Conservation (phyloP, 768 basidiomycete genomes). For the Sporobolomyces phaffii region DNA sequence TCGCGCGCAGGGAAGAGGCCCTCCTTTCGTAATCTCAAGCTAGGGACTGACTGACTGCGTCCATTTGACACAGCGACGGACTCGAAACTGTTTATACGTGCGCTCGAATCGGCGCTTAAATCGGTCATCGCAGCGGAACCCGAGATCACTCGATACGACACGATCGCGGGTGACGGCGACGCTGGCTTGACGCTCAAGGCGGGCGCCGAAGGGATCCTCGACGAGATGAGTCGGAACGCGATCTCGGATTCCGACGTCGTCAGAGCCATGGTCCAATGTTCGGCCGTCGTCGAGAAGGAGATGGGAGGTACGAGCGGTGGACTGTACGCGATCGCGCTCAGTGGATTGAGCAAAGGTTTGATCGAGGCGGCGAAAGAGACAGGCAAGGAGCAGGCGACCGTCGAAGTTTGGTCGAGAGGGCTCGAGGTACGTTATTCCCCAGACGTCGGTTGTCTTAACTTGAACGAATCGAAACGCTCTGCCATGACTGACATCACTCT, state of each 20-base stretch:
- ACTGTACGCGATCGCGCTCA: constrained; percentile 41
- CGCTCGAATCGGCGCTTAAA: constrained; percentile 47
- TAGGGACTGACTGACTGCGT: too few relatives aligned
- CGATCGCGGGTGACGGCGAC: constrained; percentile 83
- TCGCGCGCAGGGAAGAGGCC: too few relatives aligned
- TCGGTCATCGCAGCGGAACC: constrained; percentile 71
- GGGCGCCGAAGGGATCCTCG: constrained; percentile 51
- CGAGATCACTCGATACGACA: constrained; percentile 86
- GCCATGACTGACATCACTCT: not conserved
- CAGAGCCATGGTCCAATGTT: constrained; percentile 31
- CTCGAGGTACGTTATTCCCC: constrained; percentile 24
- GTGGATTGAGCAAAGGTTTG: constrained; percentile 41
- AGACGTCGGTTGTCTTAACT: not conserved
- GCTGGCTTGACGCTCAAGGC: constrained; percentile 61
- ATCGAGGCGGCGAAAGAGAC: constrained; percentile 24
- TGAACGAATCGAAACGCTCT: too few relatives aligned
- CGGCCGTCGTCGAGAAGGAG: constrained; percentile 40
- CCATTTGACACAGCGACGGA: constrained; percentile 21
- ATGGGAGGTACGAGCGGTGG: constrained; percentile 43
- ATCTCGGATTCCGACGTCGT: constrained; percentile 35
- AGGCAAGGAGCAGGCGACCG: constrained; percentile 10
- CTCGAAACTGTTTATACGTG: constrained; percentile 37
- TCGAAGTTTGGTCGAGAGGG: constrained; percentile 36
- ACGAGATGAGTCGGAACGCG: constrained; percentile 17
- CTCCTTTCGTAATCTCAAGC: too few relatives aligned